phyloP scores from a whole-genome alignment of 768 basidiomycete genomes.

The Coprinopsis sp. region DNA sequence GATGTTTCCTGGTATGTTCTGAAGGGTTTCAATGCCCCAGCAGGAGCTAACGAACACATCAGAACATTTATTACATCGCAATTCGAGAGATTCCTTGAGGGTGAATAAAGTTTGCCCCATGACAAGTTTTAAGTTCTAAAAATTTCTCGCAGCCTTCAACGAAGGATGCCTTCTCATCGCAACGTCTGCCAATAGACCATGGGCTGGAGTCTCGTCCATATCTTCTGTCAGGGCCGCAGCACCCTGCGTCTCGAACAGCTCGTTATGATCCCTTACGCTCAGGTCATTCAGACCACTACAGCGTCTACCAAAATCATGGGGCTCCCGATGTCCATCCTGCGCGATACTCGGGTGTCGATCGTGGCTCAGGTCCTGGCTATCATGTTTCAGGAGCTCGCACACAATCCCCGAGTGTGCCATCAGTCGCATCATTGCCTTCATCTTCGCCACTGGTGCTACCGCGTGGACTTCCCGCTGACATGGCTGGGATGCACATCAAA shows the following conservation, averaged over 20 bases:
- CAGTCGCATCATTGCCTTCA: conserved; percentile 2
- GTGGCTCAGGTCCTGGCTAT: conserved; percentile 33
- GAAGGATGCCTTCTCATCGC: no score
- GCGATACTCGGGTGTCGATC: conserved; percentile 21
- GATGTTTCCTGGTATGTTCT: conserved; percentile 47
- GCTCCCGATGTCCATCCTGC: conserved; percentile 11
- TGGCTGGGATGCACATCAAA: conserved; percentile 4
- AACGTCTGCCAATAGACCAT: no score
- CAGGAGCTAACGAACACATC: neutral
- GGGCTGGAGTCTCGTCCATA: no score
- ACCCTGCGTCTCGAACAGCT: no score
- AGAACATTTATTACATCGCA: conserved; percentile 16
- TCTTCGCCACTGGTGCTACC: conserved; percentile 1
- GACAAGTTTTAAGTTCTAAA: no score
- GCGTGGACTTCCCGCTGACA: neutral
- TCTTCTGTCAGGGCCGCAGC: no score
- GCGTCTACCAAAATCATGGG: conserved; percentile 34
- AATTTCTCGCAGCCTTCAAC: no score
- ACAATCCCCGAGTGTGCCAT: conserved; percentile 6
- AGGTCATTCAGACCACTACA: no score
- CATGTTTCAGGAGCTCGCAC: conserved; percentile 29
- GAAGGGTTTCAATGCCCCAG: neutral
- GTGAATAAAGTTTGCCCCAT: no score
- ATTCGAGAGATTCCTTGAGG: conserved; percentile 32
- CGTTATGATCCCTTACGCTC: no score